Evolutionary conservation across 495 filamentous ascomycete genomes (phyloP).

Genomic region (Daldinia vernicosa): DNA sequence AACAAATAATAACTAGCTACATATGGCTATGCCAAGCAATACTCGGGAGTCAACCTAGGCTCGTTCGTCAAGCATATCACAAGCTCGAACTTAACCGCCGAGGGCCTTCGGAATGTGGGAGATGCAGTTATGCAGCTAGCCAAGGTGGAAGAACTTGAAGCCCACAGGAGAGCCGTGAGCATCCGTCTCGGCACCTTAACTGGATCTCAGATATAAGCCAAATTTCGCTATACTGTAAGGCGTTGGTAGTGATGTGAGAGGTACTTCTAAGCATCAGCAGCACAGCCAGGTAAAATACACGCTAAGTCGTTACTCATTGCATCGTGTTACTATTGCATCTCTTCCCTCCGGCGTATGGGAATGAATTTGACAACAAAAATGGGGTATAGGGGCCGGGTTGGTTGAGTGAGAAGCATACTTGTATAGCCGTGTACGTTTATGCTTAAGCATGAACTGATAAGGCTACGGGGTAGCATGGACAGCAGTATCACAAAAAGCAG

Average conservation of each 20-base stretch:
- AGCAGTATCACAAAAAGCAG: background rate
- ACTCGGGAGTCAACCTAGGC: slow-evolving; percentile 94
- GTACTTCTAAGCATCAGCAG: background rate
- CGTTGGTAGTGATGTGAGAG: background rate
- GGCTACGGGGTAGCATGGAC: background rate
- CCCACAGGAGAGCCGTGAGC: slow-evolving; percentile 90
- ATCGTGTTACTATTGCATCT: background rate
- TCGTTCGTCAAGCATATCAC: slow-evolving; percentile 98
- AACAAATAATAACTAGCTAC: slow-evolving; percentile 81
- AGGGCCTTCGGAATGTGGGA: slow-evolving; percentile 85
- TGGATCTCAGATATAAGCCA: slow-evolving; percentile 16
- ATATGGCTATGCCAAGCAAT: slow-evolving; percentile 97
- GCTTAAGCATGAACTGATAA: background rate
- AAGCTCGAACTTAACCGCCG: slow-evolving; percentile 83
- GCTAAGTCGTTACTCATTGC: background rate
- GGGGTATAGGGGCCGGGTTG: background rate
- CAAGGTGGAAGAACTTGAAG: slow-evolving; percentile 92
- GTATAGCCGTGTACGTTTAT: background rate
- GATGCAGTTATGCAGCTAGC: slow-evolving; percentile 92
- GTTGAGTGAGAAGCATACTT: background rate
- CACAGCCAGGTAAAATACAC: background rate
- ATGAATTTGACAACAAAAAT: background rate
- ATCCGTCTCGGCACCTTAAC: slow-evolving; percentile 67
- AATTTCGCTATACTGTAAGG: background rate
- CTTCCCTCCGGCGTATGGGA: background rate